Evolutionary conservation across 2,329 filamentous ascomycete species (phyloP), one percentile per base, ranked within the genome.

Genomic region (Phaeophleospora eucalypticola): DNA sequence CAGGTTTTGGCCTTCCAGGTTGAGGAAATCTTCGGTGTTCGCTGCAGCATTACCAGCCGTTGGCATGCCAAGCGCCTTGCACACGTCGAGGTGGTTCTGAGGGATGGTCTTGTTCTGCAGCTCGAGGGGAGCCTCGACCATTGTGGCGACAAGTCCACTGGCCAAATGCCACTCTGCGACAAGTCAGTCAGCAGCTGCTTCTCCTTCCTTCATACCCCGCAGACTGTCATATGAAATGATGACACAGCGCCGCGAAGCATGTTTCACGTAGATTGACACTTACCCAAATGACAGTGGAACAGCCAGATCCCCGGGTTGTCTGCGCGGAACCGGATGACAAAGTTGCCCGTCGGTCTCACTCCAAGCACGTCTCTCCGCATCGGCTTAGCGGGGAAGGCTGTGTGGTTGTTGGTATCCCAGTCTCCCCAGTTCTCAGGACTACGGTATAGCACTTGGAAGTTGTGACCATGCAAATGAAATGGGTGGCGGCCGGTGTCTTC

Each of bases 381-480:
- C 46, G 66, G 77, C 52, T 49, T 61, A 17, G 45, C 46, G 2
- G 69, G 70, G 35, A 70, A 70, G 1, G 53, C 49, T 3, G 65
- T 56, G 34, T 66, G 60, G 38, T 67, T 66, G 48, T 59, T 57
- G 1, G 63, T 47, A 36, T 66, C 57, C 45, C 65, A 66, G 58
- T 57, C 41, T 42, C 61, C 66, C 17, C 49, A 54, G 8, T 67
- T 53, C 12, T 65, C 64, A 9, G 58, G 65, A 41, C 52, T 65
- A 43, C 65, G 66, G n/a, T 59, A 49, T 24, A 77, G 58, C 15
- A 81, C 70, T 65, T 87, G 86, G 69, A 89, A 89, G 55, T 79
- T 72, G 64, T 89, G 85, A 0, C 86, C 86, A 69, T 93, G 89
- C 1, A 94, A 68, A 65, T 86, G 82, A 71, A 84, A 83, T 0